Evolutionary conservation across 1,139 yeast species (phyloP), one percentile per base, ranked within the genome.

Genomic region (Blastobotrys serpentis): DNA sequence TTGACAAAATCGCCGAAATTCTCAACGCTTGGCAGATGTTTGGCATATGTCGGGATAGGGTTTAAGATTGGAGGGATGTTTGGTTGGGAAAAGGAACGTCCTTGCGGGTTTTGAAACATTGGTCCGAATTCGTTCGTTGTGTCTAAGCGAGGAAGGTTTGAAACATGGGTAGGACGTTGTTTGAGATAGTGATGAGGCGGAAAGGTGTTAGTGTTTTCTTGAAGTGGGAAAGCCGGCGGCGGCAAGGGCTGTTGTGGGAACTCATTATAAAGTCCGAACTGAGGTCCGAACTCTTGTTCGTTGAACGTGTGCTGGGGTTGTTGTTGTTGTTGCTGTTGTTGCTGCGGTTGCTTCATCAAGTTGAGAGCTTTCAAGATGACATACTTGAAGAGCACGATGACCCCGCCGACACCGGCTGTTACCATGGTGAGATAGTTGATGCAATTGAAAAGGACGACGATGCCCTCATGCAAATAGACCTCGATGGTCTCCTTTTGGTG

Each of bases 401-500:
- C 16, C 22, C 42, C 33, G 39, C 52, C 52, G 7, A 49, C 32
- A 4, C 40, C 45, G 4, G 52, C 46, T 13, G 42, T 26, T 1
- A 40, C 21, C 23, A 49, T 43, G 16, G 49, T 47, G 32, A 56
- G 44, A 4, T 43, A 48, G 18, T 55, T 52, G 40, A 57, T 46
- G 41, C 51, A 49, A n/a, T 51, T 53, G 42, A 58, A 56, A 16
- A 58, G 32, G 8, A 55, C 37, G 6, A 50, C 52, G 22, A 57
- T 47, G 4, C 56, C 50, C 22, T 54, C 54, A 22, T 54, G 57
- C 14, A 57, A 49, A 38, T 55, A 53, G 14, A 46, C 52, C 40
- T 58, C 59, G 30, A 58, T 54, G 39, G 48, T 42, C 10, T 55
- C 59, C 11, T 52, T 51, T 46, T 56, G 60, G 30, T 55, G 60